Evolutionary conservation across 2,329 filamentous ascomycete species (phyloP), one percentile per base, ranked within the genome.

Genomic region (Fusarium mangiferae): DNA sequence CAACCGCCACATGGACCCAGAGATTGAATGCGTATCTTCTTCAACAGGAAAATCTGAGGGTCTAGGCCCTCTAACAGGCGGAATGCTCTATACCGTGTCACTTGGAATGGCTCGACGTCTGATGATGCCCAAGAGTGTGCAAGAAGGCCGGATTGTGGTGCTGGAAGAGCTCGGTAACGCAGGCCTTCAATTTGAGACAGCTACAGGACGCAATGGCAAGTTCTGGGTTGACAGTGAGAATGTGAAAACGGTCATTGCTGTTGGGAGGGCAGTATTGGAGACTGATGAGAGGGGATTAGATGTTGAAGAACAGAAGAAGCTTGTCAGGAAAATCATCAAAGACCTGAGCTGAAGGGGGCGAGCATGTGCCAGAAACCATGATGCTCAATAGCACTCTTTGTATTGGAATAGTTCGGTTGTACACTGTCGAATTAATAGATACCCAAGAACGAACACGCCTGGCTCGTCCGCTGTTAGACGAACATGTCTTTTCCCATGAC

Each of bases 41-140:
- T 89, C 92, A 4, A 98, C 95, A 0, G 96, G 96, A 33, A 98
- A 97, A 79, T 88, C 93, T 5, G 95, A 98, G 52, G 96, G 96
- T 0, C 86, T 98, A 22, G 96, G 96, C 0, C 93, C 94, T 12
- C 83, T 99, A 58, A 90, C 87, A 7, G 94, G 92, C 14, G 96
- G 96, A 18, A 98, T 97, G 93, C 83, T 97, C 33, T 98, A 95
- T 79, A 86, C 90, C 71, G 87, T 98, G 38, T 96, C 93, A 12
- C 86, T 93, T 4, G 92, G 91, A 6, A 93, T 98, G 87, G 92
- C 95, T n/a, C 88, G 95, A 62, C 87, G 95, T 60, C 83, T 97
- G 72, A 87, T 98, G 83, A 88, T 90, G 84, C 87, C 89, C 56
- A 89, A 89, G 77, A 87, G 88, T 46, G 86, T 85, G 20, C 87